Evolutionary conservation across 495 filamentous ascomycete genomes (phyloP).

Genomic region (Xylaria venustula): DNA sequence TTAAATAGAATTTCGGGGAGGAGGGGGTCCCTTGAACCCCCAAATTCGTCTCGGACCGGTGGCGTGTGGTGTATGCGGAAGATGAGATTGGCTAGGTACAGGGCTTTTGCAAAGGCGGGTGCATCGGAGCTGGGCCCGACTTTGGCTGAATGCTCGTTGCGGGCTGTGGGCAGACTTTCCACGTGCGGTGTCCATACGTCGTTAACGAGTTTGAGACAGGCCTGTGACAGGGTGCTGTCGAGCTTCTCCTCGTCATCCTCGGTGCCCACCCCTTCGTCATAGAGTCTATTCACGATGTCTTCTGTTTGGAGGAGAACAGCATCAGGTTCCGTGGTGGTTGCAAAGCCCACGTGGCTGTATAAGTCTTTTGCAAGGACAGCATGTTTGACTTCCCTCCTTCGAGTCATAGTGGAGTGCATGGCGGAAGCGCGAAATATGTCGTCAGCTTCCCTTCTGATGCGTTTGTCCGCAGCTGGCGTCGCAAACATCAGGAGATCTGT

Average conservation of each 20-base stretch:
- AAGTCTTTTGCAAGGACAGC: constrained; percentile 51
- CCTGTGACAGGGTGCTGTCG: constrained; percentile 53
- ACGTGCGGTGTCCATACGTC: constrained; percentile 58
- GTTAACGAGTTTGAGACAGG: constrained; percentile 51
- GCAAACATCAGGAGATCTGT: constrained; percentile 47
- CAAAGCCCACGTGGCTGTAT: constrained; percentile 44
- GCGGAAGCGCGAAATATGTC: constrained; percentile 45
- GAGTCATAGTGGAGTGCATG: constrained; percentile 31
- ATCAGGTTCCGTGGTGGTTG: constrained; percentile 46
- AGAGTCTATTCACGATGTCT: constrained; percentile 48
- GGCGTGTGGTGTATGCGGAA: constrained; percentile 72
- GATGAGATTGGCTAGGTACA: constrained; percentile 67
- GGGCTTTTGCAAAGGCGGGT: constrained; percentile 64
- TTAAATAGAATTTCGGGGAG: constrained; percentile 72
- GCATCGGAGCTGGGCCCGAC: constrained; percentile 65
- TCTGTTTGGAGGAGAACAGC: constrained; percentile 59
- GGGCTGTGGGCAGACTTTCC: constrained; percentile 41
- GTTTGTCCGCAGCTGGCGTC: constrained; percentile 47
- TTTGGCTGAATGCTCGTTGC: constrained; percentile 53
- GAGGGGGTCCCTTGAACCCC: constrained; percentile 38
- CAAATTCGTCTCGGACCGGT: constrained; percentile 39
- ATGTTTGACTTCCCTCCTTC: constrained; percentile 42
- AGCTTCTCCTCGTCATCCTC: constrained; percentile 55
- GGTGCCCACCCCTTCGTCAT: constrained; percentile 55
- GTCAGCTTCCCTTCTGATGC: constrained; percentile 42